These are phyloP conservation scores for Geoglossum glabrum DNA, from an alignment of 495 filamentous ascomycete species.

Conservation along the genomic window DNA sequence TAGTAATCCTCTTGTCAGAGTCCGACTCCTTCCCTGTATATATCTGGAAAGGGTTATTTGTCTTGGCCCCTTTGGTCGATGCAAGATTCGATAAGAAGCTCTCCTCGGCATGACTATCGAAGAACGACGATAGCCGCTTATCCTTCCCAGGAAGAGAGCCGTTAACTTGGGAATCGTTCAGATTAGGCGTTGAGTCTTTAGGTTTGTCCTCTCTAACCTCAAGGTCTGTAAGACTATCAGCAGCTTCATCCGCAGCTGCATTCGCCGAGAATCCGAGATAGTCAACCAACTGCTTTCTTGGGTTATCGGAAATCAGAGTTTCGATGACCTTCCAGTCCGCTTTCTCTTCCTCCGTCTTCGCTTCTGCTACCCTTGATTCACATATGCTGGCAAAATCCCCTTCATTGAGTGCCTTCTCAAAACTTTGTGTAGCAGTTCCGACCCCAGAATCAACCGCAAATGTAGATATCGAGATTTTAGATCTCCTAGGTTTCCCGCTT, in stretches of 20 bases:
- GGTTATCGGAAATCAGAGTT: slow-evolving; percentile 64
- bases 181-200: neutral
- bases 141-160: slow-evolving; percentile 23
- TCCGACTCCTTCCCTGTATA: slow-evolving; percentile 59
- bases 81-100: slow-evolving; percentile 61
- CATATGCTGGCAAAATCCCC: slow-evolving; percentile 65
- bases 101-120: slow-evolving; percentile 58
- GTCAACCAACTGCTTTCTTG: slow-evolving; percentile 58
- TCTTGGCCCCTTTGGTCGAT: slow-evolving; percentile 58
- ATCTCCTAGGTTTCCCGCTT: slow-evolving; percentile 35
- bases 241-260: slow-evolving; percentile 30
- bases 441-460: slow-evolving; percentile 81
- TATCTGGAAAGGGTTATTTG: slow-evolving; percentile 74
- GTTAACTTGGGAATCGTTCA: slow-evolving; percentile 18
- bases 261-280: slow-evolving; percentile 77
- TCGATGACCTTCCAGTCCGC: slow-evolving; percentile 88
- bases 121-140: slow-evolving; percentile 56
- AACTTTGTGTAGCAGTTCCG: slow-evolving; percentile 62
- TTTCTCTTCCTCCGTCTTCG: slow-evolving; percentile 74
- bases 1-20: slow-evolving; percentile 73
- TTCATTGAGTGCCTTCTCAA: slow-evolving; percentile 61
- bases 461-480: slow-evolving; percentile 60
- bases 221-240: slow-evolving; percentile 27
- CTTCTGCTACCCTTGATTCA: slow-evolving; percentile 49
- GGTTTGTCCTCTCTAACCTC: slow-evolving; percentile 17